A percentile compares a stretch with the other conserved stretches of the same genome.
Evolutionary conservation across 805 yeast genomes (phyloP).

Genomic region (Suhomyces kilbournensis): DNA sequence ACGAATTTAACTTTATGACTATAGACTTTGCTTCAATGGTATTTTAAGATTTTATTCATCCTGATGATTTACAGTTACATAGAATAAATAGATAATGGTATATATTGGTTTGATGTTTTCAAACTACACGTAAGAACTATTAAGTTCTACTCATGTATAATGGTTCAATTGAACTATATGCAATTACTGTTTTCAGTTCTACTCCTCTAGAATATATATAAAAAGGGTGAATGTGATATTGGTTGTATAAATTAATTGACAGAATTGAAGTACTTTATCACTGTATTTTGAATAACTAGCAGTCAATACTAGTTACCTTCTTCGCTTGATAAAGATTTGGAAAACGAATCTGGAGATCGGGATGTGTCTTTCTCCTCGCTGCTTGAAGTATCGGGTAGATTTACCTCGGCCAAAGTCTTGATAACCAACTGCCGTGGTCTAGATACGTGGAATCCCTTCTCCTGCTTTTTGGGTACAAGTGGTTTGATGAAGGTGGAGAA

Average conservation of each 20-base stretch:
- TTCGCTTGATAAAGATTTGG: not conserved
- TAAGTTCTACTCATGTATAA: too few relatives aligned
- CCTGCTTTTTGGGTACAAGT: not conserved
- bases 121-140: too few relatives aligned
- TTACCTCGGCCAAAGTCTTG: constrained; percentile 10
- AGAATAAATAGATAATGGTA: too few relatives aligned
- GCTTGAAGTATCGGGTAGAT: not conserved
- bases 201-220: too few relatives aligned
- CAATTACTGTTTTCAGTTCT: too few relatives aligned
- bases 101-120: too few relatives aligned
- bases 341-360: not conserved
- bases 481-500: not conserved
- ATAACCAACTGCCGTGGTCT: constrained; percentile 36
- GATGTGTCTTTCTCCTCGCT: not conserved
- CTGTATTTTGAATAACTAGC: not conserved
- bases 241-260: not conserved
- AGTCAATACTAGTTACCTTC: not conserved
- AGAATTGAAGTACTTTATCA: not conserved
- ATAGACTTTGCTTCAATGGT: too few relatives aligned
- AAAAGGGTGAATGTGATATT: too few relatives aligned
- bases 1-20: not conserved
- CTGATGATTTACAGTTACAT: too few relatives aligned
- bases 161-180: too few relatives aligned
- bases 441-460: constrained; percentile 27
- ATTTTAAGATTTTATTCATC: too few relatives aligned